Percentiles rank a stretch among this genome's conserved stretches.
Evolutionary conservation across 441 rosid genomes (phyloP).

Genomic region (Erysimum cheiri): DNA sequence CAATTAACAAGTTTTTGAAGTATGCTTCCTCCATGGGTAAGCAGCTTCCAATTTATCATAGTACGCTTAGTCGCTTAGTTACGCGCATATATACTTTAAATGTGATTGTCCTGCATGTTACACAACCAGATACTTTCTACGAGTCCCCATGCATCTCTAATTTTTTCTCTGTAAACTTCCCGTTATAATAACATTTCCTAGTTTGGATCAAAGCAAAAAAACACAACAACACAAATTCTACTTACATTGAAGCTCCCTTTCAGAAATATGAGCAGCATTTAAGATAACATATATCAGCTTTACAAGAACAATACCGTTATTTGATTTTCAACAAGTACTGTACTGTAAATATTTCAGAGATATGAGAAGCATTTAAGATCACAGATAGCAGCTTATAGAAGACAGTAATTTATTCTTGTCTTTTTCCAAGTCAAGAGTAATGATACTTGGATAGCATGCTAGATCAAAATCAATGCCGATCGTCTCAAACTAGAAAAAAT

Average conservation of each 20-base stretch:
- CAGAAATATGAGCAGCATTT: not conserved
- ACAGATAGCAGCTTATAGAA: not conserved
- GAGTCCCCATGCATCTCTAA: too few species aligned
- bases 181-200: conserved; percentile 11
- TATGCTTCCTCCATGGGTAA: too few species aligned
- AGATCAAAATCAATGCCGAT: too few species aligned
- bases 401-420: conserved; percentile 5
- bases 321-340: not conserved
- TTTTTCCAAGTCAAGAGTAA: conserved; percentile 1
- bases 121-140: too few species aligned
- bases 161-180: too few species aligned
- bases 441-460: too few species aligned
- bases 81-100: too few species aligned
- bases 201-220: not conserved
- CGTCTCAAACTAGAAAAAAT: too few species aligned
- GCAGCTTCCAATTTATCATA: too few species aligned
- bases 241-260: conserved; percentile 8
- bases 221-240: conserved; percentile 17
- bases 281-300: conserved; percentile 8
- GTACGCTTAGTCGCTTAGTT: too few species aligned
- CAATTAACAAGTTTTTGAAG: too few species aligned
- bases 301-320: not conserved
- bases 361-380: not conserved
- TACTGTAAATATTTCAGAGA: not conserved
- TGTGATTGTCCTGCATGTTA: too few species aligned